Evolutionary conservation across 768 basidiomycete genomes (phyloP).

Genomic region (Saitozyma podzolica): DNA sequence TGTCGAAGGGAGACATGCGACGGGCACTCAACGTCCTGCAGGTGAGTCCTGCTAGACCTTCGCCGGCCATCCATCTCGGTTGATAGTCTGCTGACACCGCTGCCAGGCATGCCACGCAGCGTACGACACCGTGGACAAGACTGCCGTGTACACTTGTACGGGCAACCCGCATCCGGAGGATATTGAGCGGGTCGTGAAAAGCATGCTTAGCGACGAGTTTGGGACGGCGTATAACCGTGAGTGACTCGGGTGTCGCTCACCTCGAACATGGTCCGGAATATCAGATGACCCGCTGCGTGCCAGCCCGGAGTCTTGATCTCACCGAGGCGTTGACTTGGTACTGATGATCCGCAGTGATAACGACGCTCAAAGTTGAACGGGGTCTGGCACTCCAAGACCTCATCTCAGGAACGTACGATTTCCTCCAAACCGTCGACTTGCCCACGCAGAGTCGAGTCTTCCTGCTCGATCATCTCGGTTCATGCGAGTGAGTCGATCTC

Average conservation of each 20-base stretch:
- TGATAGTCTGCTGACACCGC: neutral
- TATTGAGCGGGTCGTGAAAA: conserved; percentile 87
- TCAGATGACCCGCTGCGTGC: no score
- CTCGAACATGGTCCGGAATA: neutral
- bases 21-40: conserved; percentile 93
- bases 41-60: conserved; percentile 36
- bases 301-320: neutral
- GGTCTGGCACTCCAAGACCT: conserved; percentile 94
- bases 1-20: conserved; percentile 96
- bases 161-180: conserved; percentile 94
- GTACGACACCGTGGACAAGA: conserved; percentile 82
- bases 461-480: conserved; percentile 87
- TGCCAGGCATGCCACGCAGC: conserved; percentile 86
- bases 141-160: conserved; percentile 93
- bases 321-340: neutral
- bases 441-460: conserved; percentile 85
- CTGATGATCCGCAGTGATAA: conserved; percentile 67
- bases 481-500: conserved; percentile 74
- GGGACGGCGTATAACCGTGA: conserved; percentile 71
- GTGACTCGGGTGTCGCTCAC: conserved; percentile 14
- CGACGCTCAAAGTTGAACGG: conserved; percentile 79
- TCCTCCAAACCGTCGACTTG: conserved; percentile 79
- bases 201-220: conserved; percentile 95
- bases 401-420: conserved; percentile 86
- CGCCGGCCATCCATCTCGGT: neutral